A percentile compares a stretch with the other conserved stretches of the same genome.
phyloP scores from a whole-genome alignment of 83 land plant species.

The Picea abies region DNA sequence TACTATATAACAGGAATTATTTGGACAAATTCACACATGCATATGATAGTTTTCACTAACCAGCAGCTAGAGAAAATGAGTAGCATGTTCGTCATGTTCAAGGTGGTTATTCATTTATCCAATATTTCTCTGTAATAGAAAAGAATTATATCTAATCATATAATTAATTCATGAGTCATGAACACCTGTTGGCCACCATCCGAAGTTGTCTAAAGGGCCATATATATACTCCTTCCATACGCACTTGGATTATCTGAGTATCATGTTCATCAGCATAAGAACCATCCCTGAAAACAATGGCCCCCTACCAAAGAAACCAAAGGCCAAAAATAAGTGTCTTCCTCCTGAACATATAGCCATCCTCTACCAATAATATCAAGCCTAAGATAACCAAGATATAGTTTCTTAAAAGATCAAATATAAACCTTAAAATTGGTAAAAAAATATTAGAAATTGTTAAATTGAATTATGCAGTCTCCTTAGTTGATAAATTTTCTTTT shows the following conservation, averaged over 20 bases:
- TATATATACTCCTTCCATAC: conserved; percentile 78
- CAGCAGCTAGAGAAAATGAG: background rate
- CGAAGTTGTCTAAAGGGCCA: conserved; percentile 87
- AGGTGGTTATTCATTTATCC: background rate
- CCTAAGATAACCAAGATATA: conserved; percentile 3
- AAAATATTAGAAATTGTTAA: background rate
- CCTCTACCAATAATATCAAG: background rate
- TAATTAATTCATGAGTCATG: background rate
- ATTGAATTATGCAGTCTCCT: background rate
- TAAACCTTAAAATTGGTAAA: background rate
- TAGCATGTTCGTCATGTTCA: background rate
- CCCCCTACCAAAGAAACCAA: conserved; percentile 42
- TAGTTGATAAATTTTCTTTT: background rate
- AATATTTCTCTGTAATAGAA: background rate
- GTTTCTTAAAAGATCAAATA: background rate
- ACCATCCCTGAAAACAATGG: conserved; percentile 63
- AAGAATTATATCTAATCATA: background rate
- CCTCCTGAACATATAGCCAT: background rate
- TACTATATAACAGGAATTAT: background rate
- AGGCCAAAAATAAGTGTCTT: background rate
- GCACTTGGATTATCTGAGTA: conserved; percentile 54
- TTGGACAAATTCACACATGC: too few species aligned
- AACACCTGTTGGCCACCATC: conserved; percentile 74
- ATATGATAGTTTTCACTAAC: background rate
- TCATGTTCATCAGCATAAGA: conserved; percentile 42